Evolutionary conservation across 139 green algal genomes (phyloP).

Genomic region (Chlorella sp.): DNA sequence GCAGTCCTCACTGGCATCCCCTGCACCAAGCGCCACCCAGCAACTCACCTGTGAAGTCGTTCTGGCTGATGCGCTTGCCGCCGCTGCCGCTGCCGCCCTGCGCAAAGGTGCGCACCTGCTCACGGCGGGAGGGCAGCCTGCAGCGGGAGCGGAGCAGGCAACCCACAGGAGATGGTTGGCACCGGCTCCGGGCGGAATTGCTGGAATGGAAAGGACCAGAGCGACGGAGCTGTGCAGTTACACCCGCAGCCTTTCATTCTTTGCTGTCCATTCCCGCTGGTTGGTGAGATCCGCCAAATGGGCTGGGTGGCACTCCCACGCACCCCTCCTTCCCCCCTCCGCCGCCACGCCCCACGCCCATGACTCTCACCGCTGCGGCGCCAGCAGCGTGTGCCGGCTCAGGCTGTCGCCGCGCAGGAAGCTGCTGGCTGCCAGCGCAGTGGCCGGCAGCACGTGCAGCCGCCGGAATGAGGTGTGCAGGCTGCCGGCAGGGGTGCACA

Average conservation of each 20-base stretch:
- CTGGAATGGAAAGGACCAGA: too few species aligned
- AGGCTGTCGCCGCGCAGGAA: neutral
- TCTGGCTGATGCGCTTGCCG: slow-evolving; percentile 84
- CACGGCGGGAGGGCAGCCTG: neutral
- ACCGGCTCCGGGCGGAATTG: too few species aligned
- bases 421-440: neutral
- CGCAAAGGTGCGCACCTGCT: slow-evolving; percentile 27
- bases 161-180: too few species aligned
- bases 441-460: slow-evolving; percentile 6
- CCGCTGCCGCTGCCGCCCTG: slow-evolving; percentile 25
- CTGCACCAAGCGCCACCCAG: too few species aligned
- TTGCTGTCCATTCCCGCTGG: too few species aligned
- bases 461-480: neutral
- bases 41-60: slow-evolving; percentile 86
- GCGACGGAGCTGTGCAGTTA: too few species aligned
- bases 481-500: neutral
- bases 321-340: too few species aligned
- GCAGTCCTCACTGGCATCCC: too few species aligned
- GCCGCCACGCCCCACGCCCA: neutral
- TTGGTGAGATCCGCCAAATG: too few species aligned
- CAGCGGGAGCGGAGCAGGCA: neutral
- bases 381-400: neutral
- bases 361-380: neutral
- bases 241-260: too few species aligned
- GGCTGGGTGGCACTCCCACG: too few species aligned